phyloP scores from a whole-genome alignment of 805 yeast genomes.

The Schwanniomyces pseudopolymorphus region DNA sequence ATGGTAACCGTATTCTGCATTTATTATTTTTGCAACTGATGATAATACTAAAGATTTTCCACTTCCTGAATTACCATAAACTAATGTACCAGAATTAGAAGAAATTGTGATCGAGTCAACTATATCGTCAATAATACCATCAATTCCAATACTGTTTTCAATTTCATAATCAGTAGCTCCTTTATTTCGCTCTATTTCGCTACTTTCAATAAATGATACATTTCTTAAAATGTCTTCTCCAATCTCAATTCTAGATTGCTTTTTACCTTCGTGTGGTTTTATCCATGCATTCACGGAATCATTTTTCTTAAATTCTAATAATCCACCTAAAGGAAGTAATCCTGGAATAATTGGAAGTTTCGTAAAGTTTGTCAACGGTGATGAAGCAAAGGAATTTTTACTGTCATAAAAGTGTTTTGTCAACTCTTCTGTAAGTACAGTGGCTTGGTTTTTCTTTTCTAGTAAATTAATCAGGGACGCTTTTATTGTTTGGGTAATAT shows the following conservation, averaged over 20 bases:
- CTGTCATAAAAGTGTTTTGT: slow-evolving; percentile 16
- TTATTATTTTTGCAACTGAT: slow-evolving; percentile 38
- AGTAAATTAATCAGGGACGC: slow-evolving; percentile 25
- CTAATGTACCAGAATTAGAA: slow-evolving; percentile 52
- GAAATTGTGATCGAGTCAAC: slow-evolving; percentile 41
- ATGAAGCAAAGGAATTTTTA: slow-evolving; percentile 16
- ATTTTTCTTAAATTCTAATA: slow-evolving; percentile 48
- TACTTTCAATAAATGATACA: slow-evolving; percentile 36
- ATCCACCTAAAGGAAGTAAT: slow-evolving; percentile 58
- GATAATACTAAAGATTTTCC: slow-evolving; percentile 69
- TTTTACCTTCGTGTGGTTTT: slow-evolving; percentile 25
- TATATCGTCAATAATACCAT: slow-evolving; percentile 39
- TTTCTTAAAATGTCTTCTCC: slow-evolving; percentile 50
- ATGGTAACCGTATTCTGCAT: slow-evolving; percentile 39
- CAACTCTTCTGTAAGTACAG: slow-evolving; percentile 18
- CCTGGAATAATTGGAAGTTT: slow-evolving; percentile 52
- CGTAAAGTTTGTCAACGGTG: slow-evolving; percentile 49
- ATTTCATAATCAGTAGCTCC: slow-evolving; percentile 2
- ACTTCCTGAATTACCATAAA: slow-evolving; percentile 76
- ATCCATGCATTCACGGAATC: slow-evolving; percentile 47
- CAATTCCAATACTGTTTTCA: slow-evolving; percentile 56
- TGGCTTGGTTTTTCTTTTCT: slow-evolving; percentile 27
- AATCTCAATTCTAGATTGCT: slow-evolving; percentile 41
- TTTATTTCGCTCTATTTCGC: slow-evolving; percentile 1
- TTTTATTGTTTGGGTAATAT: slow-evolving; percentile 42